Evolutionary conservation across 2,329 filamentous ascomycete species (phyloP).

Genomic region (Botrytis pseudocinerea): DNA sequence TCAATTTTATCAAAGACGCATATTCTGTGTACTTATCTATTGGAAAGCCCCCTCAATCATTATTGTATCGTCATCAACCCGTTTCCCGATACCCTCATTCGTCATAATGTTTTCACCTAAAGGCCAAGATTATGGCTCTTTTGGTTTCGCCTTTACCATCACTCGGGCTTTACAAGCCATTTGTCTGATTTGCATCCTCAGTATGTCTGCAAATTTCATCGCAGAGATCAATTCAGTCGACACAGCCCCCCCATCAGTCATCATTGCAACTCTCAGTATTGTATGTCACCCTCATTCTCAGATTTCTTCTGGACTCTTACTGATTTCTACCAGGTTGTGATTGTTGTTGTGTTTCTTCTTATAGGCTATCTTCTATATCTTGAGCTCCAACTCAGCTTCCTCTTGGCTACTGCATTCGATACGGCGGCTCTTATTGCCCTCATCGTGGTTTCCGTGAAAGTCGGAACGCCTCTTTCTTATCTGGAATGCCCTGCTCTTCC

Average conservation of each 20-base stretch:
- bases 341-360: constrained; percentile 60
- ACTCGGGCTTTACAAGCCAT: constrained; percentile 70
- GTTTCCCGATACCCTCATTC: not conserved
- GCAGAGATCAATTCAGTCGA: constrained; percentile 68
- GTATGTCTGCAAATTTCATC: constrained; percentile 81
- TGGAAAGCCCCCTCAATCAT: not conserved
- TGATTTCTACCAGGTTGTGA: constrained; percentile 48
- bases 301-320: not conserved
- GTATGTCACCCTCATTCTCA: constrained; percentile 55
- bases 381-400: constrained; percentile 73
- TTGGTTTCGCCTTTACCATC: constrained; percentile 76
- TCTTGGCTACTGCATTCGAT: constrained; percentile 68
- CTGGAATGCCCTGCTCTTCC: constrained; percentile 66
- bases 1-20: not conserved
- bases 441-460: constrained; percentile 72
- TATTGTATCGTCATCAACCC: not conserved
- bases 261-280: constrained; percentile 77
- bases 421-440: constrained; percentile 70
- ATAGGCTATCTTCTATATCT: constrained; percentile 82
- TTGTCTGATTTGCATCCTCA: constrained; percentile 74
- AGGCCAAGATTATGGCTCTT: constrained; percentile 53
- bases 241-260: constrained; percentile 66
- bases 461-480: constrained; percentile 79
- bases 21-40: not conserved
- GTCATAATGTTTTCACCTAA: constrained; percentile 26